Evolutionary conservation across 352 stramenopile genomes (phyloP), one percentile per base, ranked within the genome.

Genomic region (Plasmopara muralis): DNA sequence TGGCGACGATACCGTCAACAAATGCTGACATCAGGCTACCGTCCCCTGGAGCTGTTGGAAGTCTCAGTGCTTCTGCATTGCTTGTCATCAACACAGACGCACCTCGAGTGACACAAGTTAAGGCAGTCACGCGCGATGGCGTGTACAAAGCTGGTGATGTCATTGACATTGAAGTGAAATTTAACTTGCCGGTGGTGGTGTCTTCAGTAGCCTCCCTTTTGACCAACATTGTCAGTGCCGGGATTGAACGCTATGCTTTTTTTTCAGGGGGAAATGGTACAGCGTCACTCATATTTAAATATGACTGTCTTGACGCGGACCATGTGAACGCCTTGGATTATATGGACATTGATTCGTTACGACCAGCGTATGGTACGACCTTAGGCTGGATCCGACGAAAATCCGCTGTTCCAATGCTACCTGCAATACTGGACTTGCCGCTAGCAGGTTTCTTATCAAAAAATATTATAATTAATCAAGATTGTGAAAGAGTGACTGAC

Each of bases 21-120:
- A 58, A 78, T 29, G 76, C 66, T 0, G 68, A 75, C 45, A 39
- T 83, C 3, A 85, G 72, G 0, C 67, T 89, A 16, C 47, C 59
- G 30, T 13, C 43, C 6, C 72, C 74, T 29, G 78, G 77, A 10
- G n/a, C 51, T 0, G 14, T n/a, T 6, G 65, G 58, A 25, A 87
- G 76, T 40, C 64, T 89, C 0, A 57, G 70, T 6, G 53, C 46
- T 2, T 63, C 5, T 34, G 42, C 76, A 0, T 30, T 18, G 0
- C 50, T 87, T n/a, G 62, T 76, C 13, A 58, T 89, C 20, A 79
- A 87, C 33, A 84, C 72, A 0, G 45, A 68, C n/a, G 43, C 54
- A 0, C 78, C 78, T 2, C 58, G 46, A 10, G 65, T 89, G 4
- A 34, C 77, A 0, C 60, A 74, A 50, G 62, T 76, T 0, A 75